These are phyloP conservation scores for Sarocladium oryzae DNA, from an alignment of 2,329 filamentous ascomycete species.

Conservation along the genomic window DNA sequence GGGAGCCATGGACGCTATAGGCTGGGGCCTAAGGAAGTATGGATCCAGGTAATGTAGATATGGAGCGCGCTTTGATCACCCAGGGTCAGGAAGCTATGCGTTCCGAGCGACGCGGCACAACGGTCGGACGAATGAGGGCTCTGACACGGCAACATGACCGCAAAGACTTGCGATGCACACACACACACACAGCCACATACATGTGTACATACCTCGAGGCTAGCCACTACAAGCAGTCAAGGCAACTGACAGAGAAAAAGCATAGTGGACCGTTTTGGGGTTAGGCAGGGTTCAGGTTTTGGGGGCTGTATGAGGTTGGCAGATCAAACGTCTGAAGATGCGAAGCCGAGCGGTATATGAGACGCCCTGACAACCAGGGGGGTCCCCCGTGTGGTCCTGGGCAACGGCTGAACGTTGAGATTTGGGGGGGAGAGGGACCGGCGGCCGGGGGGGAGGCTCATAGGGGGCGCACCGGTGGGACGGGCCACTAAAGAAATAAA, in stretches of 20 bases:
- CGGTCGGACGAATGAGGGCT: background rate
- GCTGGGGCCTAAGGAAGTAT: background rate
- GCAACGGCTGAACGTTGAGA: background rate
- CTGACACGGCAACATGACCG: no score
- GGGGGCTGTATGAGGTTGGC: background rate
- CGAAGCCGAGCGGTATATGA: constrained; percentile 5
- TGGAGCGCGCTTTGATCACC: background rate
- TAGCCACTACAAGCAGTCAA: no score
- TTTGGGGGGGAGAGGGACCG: no score
- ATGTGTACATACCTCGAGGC: no score
- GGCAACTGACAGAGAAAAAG: no score
- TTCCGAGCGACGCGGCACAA: background rate
- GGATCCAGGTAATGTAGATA: background rate
- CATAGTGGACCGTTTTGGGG: no score
- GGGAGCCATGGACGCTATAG: background rate
- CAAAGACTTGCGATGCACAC: no score
- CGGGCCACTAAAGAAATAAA: background rate
- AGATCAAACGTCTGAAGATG: constrained; percentile 13
- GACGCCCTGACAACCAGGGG: background rate
- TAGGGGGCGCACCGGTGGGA: background rate
- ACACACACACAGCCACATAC: no score
- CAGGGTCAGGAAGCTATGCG: background rate
- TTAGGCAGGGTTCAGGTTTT: background rate
- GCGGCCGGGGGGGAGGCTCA: background rate
- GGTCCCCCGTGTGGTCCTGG: background rate